Percentiles rank a stretch among this genome's conserved stretches.
These are phyloP conservation scores for Phlebiopsis flavidoalba DNA, from an alignment of 768 basidiomycete species.

Conservation along the genomic window DNA sequence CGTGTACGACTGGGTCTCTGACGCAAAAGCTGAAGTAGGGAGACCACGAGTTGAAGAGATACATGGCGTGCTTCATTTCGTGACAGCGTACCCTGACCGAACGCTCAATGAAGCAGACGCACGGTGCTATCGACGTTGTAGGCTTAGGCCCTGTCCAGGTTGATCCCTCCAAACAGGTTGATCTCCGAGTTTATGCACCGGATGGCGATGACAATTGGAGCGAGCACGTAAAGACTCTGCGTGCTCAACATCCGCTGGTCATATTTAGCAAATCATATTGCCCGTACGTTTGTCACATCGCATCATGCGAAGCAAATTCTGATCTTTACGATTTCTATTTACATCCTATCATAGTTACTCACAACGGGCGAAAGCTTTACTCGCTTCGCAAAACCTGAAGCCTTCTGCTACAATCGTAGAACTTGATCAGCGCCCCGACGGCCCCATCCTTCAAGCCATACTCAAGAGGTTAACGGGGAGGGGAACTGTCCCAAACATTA, in stretches of 20 bases:
- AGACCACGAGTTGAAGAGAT: conserved; percentile 44
- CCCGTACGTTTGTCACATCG: conserved; percentile 46
- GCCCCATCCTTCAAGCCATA: conserved; percentile 56
- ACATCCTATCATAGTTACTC: conserved; percentile 42
- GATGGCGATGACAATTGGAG: conserved; percentile 41
- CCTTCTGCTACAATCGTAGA: conserved; percentile 70
- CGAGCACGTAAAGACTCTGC: conserved; percentile 36
- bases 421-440: conserved; percentile 64
- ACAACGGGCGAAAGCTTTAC: conserved; percentile 52
- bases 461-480: conserved; percentile 61
- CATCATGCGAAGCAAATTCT: background rate
- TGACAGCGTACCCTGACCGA: conserved; percentile 43
- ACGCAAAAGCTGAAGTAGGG: conserved; percentile 21
- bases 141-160: conserved; percentile 30
- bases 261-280: conserved; percentile 86
- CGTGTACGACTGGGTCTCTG: conserved; percentile 22
- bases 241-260: conserved; percentile 54
- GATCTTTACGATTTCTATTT: background rate
- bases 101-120: conserved; percentile 27
- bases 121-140: conserved; percentile 16
- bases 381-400: conserved; percentile 51
- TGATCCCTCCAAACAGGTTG: conserved; percentile 43
- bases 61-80: conserved; percentile 65
- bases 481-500: conserved; percentile 71
- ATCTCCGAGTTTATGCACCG: conserved; percentile 51